Evolutionary conservation across 345 rosid species (phyloP), one percentile per base, ranked within the genome.

Genomic region (Citrus maxima): DNA sequence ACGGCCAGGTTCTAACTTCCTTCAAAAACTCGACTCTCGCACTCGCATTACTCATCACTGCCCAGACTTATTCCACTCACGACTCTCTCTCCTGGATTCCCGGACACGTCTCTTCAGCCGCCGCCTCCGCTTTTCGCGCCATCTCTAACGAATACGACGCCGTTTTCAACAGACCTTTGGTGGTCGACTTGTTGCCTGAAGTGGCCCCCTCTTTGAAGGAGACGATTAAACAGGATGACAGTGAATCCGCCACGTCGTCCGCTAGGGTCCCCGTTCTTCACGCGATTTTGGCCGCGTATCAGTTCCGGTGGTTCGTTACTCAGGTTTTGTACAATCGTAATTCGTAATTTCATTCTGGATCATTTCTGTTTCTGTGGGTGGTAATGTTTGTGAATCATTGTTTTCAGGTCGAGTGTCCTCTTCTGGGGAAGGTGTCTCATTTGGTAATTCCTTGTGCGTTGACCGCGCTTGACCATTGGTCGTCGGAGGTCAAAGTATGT

Each of bases 401-500:
- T 82, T 46, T 46, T 46, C 16, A 93, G 99, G 86, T 94, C 72
- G 91, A 82, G 74, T 74, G 63, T 84, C 88, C 92, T 18, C 75
- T 82, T 73, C 59, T 94, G 81, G 97, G 87, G 68, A 89, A 89
- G 71, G 28, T 91, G 80, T 87, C 92, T 73, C 85, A 82, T 84
- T 71, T 94, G 91, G 88, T 94, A 84, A 79, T 91, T 87, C 99
- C 98, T 80, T 96, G 95, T 86, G 99, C 88, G 56, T 85, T 94
- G 84, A 94, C 95, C 58, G 90, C 93, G 27, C 91, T 94, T 76
- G 97, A 96, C 83, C 98, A 94, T 84, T 96, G 97, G 98, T 94
- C 97, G 12, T 90, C 97, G 0, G 87, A 86, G 81, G 94, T 96
- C 78, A 96, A 96, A 87, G 99, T 93, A 88, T 55, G 95, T 83